A percentile compares a stretch with the other conserved stretches of the same genome.
These are phyloP conservation scores for Yamagishiella unicocca DNA, from an alignment of 139 green algal species.

Conservation along the genomic window DNA sequence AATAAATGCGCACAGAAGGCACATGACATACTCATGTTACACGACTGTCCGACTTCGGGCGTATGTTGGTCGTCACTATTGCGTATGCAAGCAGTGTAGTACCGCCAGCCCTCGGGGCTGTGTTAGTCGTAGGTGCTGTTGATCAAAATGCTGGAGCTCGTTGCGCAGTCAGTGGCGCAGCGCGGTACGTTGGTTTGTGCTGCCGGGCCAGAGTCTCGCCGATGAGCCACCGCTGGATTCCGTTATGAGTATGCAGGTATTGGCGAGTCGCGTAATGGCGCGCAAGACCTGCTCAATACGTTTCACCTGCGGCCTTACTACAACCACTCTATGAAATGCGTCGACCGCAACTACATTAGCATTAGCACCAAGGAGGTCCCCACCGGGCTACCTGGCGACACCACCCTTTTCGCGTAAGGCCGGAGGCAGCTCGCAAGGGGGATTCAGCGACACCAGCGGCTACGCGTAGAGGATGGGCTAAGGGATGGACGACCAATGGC, in stretches of 20 bases:
- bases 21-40: too few species aligned
- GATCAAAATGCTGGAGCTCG: slow-evolving; percentile 29
- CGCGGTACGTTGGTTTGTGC: too few species aligned
- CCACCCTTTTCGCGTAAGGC: slow-evolving; percentile 38
- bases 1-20: too few species aligned
- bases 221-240: too few species aligned
- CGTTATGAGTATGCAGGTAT: neutral
- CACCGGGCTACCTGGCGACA: slow-evolving; percentile 30
- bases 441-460: too few species aligned
- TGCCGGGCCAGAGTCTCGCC: too few species aligned
- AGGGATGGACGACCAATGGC: too few species aligned
- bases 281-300: neutral
- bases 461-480: too few species aligned
- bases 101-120: neutral
- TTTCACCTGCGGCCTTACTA: slow-evolving; percentile 24
- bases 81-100: neutral
- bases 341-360: slow-evolving; percentile 29
- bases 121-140: neutral
- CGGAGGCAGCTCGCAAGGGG: too few species aligned
- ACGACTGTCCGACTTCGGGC: neutral
- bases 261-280: neutral
- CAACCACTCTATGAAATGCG: neutral
- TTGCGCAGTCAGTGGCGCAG: slow-evolving; percentile 11
- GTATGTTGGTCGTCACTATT: neutral
- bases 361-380: slow-evolving; percentile 26